Base-by-base conservation (phyloP, 2,329 filamentous ascomycete genomes). In the Harringtonia lauricola region DNA sequence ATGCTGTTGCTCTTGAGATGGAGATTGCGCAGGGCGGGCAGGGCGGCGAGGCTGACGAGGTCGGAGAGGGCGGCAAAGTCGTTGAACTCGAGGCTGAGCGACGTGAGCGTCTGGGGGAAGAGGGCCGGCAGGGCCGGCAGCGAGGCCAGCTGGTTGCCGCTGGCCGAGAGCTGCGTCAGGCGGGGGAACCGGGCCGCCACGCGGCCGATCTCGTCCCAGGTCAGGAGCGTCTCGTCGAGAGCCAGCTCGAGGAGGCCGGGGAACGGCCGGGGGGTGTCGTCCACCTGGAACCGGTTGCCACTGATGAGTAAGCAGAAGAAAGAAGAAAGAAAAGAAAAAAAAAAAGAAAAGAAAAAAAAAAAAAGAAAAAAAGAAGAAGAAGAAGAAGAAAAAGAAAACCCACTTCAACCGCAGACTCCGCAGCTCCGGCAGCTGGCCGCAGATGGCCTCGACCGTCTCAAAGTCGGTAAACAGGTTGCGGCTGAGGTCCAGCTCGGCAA, bases 1-100 rank as follows among this genome's bases (percentile, higher is more conserved):
- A 95, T 84, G 40, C 67, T 70, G 63, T 94, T 94, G 41, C 81
- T 79, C 53, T 94, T 90, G 41, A 96, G 71, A 42, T 88, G 74
- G 1, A 81, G 64, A 42, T 71, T 76, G 39, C 72, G 71, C 13
- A 85, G 68, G 28, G 66, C 63, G 2, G 58, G 56, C 21, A 84
- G 60, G 19, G 57, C 50, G 3, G 68, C 54, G 5, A 90, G 66
- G 22, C 70, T 64, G 3, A 64, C 58, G 4, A 89, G 51, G 39
- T 80, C 74, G 2, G 69, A 63, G 18, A 89, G 58, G 8, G 68
- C 64, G 2, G 65, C 66, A 55, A 92, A 81, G 24, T 72, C 63
- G 57, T 92, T 92, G 59, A 76, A 81, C 52, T 89, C 83, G 12
- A 94, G 68, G 42, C 77, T 79, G 4, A 92, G 56, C 3, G 76